Evolutionary conservation across 306 rosid genomes (phyloP).

Genomic region (Albizia julibrissin): DNA sequence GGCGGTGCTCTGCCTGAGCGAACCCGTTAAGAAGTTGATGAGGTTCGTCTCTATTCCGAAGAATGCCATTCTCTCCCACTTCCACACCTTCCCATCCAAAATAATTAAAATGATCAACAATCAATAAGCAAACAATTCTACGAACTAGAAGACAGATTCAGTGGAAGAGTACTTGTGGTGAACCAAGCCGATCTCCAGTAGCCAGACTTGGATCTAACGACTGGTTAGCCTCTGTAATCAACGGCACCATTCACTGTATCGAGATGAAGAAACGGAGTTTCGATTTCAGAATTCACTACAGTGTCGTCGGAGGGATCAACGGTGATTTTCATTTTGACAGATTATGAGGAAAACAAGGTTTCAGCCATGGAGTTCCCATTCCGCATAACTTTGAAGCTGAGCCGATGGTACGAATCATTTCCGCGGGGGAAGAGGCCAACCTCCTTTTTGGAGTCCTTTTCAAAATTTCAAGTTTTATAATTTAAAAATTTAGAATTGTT

Average conservation of each 20-base stretch:
- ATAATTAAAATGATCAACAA: background rate
- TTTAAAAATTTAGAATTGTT: too few species aligned
- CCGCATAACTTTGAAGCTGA: background rate
- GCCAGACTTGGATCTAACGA: background rate
- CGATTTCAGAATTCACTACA: background rate
- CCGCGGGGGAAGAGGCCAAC: too few species aligned
- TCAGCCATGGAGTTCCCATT: background rate
- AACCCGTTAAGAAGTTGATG: slow-evolving; percentile 43
- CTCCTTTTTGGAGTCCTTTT: too few species aligned
- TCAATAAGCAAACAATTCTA: background rate
- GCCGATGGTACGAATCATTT: too few species aligned
- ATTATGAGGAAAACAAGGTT: background rate
- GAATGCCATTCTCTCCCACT: slow-evolving; percentile 43
- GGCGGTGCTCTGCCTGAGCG: slow-evolving; percentile 41
- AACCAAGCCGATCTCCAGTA: slow-evolving; percentile 8
- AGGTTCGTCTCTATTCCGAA: slow-evolving; percentile 44
- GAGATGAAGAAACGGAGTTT: background rate
- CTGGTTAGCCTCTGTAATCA: background rate
- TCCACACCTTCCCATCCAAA: slow-evolving; percentile 30
- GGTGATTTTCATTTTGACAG: slow-evolving; percentile 24
- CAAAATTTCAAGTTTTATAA: too few species aligned
- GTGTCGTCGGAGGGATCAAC: background rate
- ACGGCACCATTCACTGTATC: background rate
- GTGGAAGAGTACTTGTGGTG: background rate
- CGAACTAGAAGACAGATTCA: background rate